Evolutionary conservation across 2,329 filamentous ascomycete genomes (phyloP).

Genomic region (Colletotrichum sp.): DNA sequence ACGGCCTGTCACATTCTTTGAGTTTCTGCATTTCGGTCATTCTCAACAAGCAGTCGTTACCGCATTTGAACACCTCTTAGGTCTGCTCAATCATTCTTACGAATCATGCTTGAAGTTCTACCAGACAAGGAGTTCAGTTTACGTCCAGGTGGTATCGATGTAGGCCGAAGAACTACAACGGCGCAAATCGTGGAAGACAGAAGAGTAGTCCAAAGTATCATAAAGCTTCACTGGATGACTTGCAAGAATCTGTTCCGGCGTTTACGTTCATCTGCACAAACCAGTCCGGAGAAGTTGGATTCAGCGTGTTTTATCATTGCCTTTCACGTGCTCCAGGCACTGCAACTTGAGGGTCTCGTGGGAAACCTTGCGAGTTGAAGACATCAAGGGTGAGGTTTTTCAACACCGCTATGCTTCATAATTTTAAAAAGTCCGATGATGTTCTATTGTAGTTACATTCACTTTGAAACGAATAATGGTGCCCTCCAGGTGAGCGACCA

Average conservation of each 20-base stretch:
- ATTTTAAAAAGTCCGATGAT: too few species aligned
- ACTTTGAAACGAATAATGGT: too few species aligned
- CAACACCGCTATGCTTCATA: not conserved
- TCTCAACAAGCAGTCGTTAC: not conserved
- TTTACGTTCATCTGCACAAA: not conserved
- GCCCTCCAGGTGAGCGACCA: not conserved
- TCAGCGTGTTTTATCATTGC: fast-evolving
- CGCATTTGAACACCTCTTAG: not conserved
- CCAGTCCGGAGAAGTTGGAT: fast-evolving
- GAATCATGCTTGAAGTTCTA: not conserved
- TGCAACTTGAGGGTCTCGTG: not conserved
- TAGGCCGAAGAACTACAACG: not conserved
- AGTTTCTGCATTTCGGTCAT: not conserved
- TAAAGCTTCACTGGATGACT: fast-evolving
- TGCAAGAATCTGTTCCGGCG: fast-evolving
- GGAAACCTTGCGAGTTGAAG: not conserved
- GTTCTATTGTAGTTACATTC: too few species aligned
- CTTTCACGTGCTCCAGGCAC: fast-evolving
- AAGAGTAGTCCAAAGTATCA: fast-evolving
- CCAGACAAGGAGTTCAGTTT: not conserved
- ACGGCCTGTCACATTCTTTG: not conserved
- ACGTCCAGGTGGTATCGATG: too few species aligned
- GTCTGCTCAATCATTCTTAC: not conserved
- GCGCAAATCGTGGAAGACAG: not conserved
- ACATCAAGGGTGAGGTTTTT: fast-evolving